Conservation (phyloP, 306 rosid species). For the Trifolium subterraneum region DNA sequence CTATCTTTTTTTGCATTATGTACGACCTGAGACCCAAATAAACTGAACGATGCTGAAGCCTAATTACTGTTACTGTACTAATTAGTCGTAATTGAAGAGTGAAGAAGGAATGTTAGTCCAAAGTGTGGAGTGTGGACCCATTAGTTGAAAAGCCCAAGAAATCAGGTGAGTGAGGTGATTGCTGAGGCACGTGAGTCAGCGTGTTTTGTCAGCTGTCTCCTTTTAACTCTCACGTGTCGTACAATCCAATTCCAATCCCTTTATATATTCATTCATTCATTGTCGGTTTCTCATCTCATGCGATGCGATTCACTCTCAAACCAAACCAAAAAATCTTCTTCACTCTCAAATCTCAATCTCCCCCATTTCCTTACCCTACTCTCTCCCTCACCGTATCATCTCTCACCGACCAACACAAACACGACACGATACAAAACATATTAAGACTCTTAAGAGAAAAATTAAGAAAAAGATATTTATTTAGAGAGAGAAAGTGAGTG, state of each 20-base stretch:
- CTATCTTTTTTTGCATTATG: too few species aligned
- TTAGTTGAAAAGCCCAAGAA: neutral
- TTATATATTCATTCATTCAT: too few species aligned
- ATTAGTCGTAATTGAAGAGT: too few species aligned
- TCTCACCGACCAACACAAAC: neutral
- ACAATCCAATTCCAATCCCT: neutral
- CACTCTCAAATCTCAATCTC: neutral
- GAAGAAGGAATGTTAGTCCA: neutral
- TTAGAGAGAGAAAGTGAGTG: constrained; percentile 4
- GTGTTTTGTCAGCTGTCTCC: neutral
- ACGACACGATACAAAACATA: neutral
- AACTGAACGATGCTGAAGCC: too few species aligned
- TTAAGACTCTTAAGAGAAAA: neutral
- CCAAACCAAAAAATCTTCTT: neutral
- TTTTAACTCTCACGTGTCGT: constrained; percentile 11
- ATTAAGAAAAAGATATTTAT: neutral
- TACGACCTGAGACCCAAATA: too few species aligned
- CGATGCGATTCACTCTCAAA: neutral
- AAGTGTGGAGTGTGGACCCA: neutral
- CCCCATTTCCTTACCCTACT: neutral
- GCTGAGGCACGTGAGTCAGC: neutral
- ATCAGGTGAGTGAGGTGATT: neutral
- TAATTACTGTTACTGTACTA: too few species aligned
- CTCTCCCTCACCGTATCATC: neutral
- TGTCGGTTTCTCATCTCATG: neutral